phyloP scores from a whole-genome alignment of 208 protist species.

The Novymonas esmeraldas region DNA sequence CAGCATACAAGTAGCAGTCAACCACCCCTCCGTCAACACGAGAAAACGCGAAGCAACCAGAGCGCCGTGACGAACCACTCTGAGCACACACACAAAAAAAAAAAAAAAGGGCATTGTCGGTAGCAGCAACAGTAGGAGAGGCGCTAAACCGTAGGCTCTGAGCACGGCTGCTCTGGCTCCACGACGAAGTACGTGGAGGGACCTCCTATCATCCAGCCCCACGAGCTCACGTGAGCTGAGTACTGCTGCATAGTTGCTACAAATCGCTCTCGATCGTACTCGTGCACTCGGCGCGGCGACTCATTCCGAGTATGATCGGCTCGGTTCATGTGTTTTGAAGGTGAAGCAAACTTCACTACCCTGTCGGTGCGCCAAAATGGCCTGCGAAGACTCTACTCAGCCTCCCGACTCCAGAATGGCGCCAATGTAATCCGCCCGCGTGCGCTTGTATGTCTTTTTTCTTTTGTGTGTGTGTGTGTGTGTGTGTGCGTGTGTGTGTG shows the following conservation, averaged over 20 bases:
- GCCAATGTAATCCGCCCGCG: too few relatives aligned
- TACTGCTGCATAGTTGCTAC: constrained; percentile 22
- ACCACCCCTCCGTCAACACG: not conserved
- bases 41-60: not conserved
- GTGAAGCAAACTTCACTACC: too few relatives aligned
- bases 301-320: not conserved
- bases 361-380: too few relatives aligned
- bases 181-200: constrained; percentile 28
- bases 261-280: constrained; percentile 18
- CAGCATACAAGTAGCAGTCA: not conserved
- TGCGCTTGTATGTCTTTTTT: too few relatives aligned
- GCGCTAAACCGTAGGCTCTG: constrained; percentile 1
- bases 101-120: constrained; percentile 8
- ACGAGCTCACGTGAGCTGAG: constrained; percentile 10
- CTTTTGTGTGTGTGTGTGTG: too few relatives aligned
- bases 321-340: constrained; percentile 19
- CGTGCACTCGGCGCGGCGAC: not conserved
- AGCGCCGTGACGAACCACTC: too few relatives aligned
- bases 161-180: constrained; percentile 5
- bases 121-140: too few relatives aligned
- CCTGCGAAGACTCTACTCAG: too few relatives aligned
- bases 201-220: constrained; percentile 22
- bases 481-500: too few relatives aligned
- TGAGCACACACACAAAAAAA: not conserved
- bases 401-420: too few relatives aligned